Evolutionary conservation across 257 asterid species (phyloP).

Genomic region (Solanum neorickii): DNA sequence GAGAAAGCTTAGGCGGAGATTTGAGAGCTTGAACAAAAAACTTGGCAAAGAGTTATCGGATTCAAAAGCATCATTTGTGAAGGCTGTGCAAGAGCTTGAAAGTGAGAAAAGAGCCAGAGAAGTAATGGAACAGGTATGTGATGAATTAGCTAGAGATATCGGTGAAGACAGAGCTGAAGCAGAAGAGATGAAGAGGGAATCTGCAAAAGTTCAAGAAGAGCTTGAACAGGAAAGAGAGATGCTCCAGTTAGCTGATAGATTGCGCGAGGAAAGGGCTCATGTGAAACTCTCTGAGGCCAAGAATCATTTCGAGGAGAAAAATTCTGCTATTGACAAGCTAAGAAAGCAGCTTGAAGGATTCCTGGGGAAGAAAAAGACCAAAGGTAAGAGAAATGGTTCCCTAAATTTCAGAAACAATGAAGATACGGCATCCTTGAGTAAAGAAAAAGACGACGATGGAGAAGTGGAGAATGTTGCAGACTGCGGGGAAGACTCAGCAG

Average conservation of each 20-base stretch:
- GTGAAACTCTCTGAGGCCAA: conserved; percentile 52
- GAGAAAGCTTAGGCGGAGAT: conserved; percentile 50
- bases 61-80: conserved; percentile 40
- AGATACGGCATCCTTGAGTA: conserved; percentile 19
- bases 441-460: conserved; percentile 30
- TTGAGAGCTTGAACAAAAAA: conserved; percentile 75
- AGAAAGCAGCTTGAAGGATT: conserved; percentile 69
- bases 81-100: conserved; percentile 55
- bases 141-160: conserved; percentile 49
- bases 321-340: conserved; percentile 57
- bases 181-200: conserved; percentile 40
- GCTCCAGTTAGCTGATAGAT: conserved; percentile 46
- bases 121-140: conserved; percentile 54
- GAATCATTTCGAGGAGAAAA: conserved; percentile 55
- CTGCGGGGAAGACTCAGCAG: conserved; percentile 41
- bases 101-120: conserved; percentile 74
- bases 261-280: conserved; percentile 50
- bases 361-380: conserved; percentile 42
- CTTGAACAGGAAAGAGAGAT: conserved; percentile 53
- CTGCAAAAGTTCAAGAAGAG: conserved; percentile 37
- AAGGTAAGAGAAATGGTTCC: conserved; percentile 4
- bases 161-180: conserved; percentile 46
- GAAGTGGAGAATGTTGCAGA: conserved; percentile 36
- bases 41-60: conserved; percentile 69
- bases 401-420: conserved; percentile 16